These are phyloP conservation scores for Botrytis aclada DNA, from an alignment of 2,329 filamentous ascomycete species.

Conservation along the genomic window DNA sequence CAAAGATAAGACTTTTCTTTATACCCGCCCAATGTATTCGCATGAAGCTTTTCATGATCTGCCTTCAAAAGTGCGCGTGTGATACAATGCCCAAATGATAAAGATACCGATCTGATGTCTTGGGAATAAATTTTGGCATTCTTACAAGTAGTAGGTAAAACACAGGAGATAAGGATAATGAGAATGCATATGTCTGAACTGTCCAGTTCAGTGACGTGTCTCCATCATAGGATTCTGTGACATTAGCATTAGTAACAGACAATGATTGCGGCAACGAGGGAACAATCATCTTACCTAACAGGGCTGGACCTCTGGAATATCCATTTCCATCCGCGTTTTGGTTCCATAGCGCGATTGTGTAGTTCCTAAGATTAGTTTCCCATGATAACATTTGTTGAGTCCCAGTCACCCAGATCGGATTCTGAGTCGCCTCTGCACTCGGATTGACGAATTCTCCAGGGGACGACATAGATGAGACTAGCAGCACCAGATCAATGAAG, in stretches of 20 bases:
- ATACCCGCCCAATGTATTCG: neutral
- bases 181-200: slow-evolving; percentile 15
- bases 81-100: neutral
- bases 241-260: neutral
- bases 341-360: slow-evolving; percentile 19
- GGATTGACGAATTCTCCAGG: slow-evolving; percentile 11
- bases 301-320: slow-evolving; percentile 9
- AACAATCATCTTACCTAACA: slow-evolving; percentile 13
- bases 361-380: slow-evolving; percentile 15
- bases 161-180: slow-evolving; percentile 4
- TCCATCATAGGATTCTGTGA: slow-evolving; percentile 14
- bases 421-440: neutral
- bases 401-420: slow-evolving; percentile 10
- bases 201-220: slow-evolving; percentile 15
- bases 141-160: slow-evolving; percentile 20
- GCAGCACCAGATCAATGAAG: slow-evolving; percentile 8
- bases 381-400: slow-evolving; percentile 15
- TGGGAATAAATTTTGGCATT: neutral
- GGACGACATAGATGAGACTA: neutral
- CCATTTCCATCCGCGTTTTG: neutral
- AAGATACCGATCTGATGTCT: neutral
- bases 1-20: neutral
- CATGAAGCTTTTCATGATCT: neutral
- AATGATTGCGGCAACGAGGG: neutral
- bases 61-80: too few species aligned